These are phyloP conservation scores for Ogataea nakhonphanomensis DNA, from an alignment of 805 yeast genomes.

Conservation along the genomic window DNA sequence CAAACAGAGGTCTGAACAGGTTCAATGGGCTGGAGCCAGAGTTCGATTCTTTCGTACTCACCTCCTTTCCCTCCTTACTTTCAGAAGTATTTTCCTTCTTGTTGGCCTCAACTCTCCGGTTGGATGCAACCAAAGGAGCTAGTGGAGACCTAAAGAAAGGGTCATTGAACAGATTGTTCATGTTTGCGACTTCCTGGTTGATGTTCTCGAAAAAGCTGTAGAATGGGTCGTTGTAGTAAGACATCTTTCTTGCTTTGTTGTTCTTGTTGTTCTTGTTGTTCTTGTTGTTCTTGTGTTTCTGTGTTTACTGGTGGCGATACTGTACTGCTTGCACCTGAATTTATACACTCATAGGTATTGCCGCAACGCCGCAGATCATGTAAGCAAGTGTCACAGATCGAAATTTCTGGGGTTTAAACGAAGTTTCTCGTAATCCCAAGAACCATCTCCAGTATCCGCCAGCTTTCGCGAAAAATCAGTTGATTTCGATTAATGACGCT, in stretches of 20 bases:
- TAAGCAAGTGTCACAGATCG: constrained; percentile 4
- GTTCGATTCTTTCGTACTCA: background rate
- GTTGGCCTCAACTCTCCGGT: constrained; percentile 1
- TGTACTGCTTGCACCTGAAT: background rate
- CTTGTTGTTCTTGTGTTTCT: too few relatives aligned
- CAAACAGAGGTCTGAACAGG: constrained; percentile 24
- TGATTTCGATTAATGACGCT: too few relatives aligned
- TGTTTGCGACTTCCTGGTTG: constrained; percentile 39
- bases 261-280: too few relatives aligned
- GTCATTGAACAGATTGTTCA: constrained; percentile 34
- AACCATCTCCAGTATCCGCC: background rate
- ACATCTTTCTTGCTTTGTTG: constrained; percentile 6
- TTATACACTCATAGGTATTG: background rate
- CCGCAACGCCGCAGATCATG: constrained; percentile 6
- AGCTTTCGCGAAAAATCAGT: background rate
- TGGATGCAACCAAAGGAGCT: constrained; percentile 1
- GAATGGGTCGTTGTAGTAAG: constrained; percentile 36
- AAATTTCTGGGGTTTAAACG: constrained; percentile 7
- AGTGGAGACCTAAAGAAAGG: constrained; percentile 23
- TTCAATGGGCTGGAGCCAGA: constrained; percentile 14
- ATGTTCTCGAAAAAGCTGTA: constrained; percentile 42
- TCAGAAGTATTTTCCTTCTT: background rate
- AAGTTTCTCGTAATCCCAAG: background rate
- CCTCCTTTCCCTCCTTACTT: constrained; percentile 5
- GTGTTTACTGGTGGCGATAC: background rate